Evolutionary conservation across 106 monocot genomes (phyloP).

Genomic region (Dendrobium officinale): DNA sequence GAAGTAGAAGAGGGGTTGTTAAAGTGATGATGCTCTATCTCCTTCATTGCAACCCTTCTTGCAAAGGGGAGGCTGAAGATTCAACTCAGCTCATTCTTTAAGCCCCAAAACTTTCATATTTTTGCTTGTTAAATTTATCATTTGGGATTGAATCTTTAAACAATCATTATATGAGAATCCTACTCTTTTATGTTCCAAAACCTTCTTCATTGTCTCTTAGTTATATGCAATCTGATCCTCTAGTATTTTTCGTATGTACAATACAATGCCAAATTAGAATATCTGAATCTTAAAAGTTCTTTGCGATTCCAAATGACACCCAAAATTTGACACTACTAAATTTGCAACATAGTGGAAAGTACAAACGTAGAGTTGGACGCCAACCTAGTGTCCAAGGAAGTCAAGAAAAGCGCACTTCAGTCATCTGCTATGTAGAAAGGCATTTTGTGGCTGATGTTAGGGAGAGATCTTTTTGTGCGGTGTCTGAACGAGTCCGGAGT

Average conservation of each 20-base stretch:
- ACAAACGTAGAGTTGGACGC: background rate
- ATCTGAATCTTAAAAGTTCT: too few species aligned
- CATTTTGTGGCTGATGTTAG: too few species aligned
- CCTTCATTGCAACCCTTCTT: background rate
- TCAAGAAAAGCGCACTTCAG: background rate
- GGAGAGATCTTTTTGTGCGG: too few species aligned
- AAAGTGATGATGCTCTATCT: background rate
- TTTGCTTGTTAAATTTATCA: background rate
- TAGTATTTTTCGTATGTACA: too few species aligned
- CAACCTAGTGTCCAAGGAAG: background rate
- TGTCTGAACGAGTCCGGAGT: too few species aligned
- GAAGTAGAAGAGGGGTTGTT: constrained; percentile 61
- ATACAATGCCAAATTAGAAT: too few species aligned
- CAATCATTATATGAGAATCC: background rate
- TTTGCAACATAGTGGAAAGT: too few species aligned
- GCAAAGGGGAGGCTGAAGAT: background rate
- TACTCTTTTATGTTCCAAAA: background rate
- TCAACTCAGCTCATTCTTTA: background rate
- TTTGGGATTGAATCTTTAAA: background rate
- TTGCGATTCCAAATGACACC: too few species aligned
- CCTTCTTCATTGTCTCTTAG: background rate
- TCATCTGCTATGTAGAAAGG: too few species aligned
- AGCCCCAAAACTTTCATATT: background rate
- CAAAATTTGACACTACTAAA: too few species aligned
- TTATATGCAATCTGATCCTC: background rate